Evolutionary conservation across 176 grass and related monocot genomes (phyloP), one percentile per base, ranked within the genome.

Genomic region (Oryza coarctata): DNA sequence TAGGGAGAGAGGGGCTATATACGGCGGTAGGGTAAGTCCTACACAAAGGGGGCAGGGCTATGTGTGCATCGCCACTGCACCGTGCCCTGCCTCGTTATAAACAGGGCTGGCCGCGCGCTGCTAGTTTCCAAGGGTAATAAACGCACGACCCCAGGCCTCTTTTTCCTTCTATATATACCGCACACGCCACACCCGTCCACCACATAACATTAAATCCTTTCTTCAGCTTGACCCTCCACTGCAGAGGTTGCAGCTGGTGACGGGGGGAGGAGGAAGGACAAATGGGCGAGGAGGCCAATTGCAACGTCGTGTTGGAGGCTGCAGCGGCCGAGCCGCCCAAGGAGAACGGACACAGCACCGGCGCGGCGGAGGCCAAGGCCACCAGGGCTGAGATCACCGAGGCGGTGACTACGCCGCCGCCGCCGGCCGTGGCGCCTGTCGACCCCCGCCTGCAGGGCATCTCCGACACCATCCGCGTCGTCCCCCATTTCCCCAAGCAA

Each of bases 401-500:
- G 18, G 65, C 34, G 4, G 69, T n/a, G 66, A 15, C 67, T 2
- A 26, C 38, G 17, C 23, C 43, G 27, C 33, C 41, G 40, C 28
- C 22, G 10, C 38, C 47, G 22, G 18, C 43, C 17, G 17, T 17
- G 3, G 18, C 0, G 50, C 43, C 58, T 17, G 77, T 55, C 12
- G 94, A 98, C 78, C 90, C 87, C 17, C 86, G 96, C 22, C 85
- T 90, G 39, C 76, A 99, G 84, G 93, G 89, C 80, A 99, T 99
- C 76, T 90, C 77, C 38, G 81, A 86, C 76, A 79, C 93, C 76
- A 99, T 99, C 86, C 85, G 96, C 70, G 96, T 99, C 63, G 96
- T 99, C 40, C 96, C 93, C 12, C 77, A 99, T 84, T 91, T 98
- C 79, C 95, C 95, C 32, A 98, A 98, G 87, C 83, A 67, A 87